phyloP scores from a whole-genome alignment of 768 basidiomycete genomes.

The Psilocybe sp. region DNA sequence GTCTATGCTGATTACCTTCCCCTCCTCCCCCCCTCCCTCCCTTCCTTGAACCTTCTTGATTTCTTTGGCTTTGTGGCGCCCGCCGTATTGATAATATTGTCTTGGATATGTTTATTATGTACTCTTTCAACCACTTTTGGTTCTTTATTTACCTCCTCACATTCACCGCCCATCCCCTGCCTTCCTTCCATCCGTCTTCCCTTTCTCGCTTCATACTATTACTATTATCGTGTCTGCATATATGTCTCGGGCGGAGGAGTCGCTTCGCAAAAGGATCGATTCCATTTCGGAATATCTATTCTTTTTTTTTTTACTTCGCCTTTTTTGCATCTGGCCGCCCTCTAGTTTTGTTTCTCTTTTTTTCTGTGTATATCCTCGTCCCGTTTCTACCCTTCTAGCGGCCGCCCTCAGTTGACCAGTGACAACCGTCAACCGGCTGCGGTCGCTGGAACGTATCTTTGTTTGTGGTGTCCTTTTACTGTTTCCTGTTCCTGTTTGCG shows the following conservation, averaged over 20 bases:
- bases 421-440: too few relatives aligned
- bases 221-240: constrained; percentile 9
- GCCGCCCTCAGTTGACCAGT: too few relatives aligned
- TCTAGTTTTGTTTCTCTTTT: constrained; percentile 13
- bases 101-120: constrained; percentile 21
- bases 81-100: constrained; percentile 12
- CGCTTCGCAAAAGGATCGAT: constrained; percentile 23
- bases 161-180: not conserved
- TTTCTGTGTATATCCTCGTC: constrained; percentile 2
- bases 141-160: constrained; percentile 2
- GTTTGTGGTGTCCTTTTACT: not conserved
- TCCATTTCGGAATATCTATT: constrained; percentile 20
- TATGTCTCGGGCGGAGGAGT: constrained; percentile 22
- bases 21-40: not conserved
- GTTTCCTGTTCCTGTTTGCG: constrained; percentile 5
- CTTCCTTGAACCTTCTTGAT: not conserved
- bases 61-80: not conserved
- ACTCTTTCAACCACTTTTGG: constrained; percentile 4
- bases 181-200: not conserved
- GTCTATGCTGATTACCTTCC: not conserved
- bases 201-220: constrained; percentile 1
- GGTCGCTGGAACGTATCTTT: too few relatives aligned
- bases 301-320: constrained; percentile 8
- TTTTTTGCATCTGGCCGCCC: constrained; percentile 16
- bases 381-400: too few relatives aligned